Conservation (phyloP, 495 filamentous ascomycete species). For the Annulohypoxylon maeteangense region DNA sequence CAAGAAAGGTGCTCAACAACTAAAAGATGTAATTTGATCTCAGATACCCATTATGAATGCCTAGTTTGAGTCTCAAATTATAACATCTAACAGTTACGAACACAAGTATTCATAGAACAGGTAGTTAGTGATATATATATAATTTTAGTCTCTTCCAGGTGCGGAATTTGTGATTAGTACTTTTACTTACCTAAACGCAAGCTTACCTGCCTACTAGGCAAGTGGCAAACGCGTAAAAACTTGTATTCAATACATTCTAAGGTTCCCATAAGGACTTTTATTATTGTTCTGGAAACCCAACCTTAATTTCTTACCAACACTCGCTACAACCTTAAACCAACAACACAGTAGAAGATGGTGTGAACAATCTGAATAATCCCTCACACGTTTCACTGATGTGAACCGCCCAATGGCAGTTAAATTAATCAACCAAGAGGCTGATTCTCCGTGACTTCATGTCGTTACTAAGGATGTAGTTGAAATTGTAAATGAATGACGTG, state of each 20-base stretch:
- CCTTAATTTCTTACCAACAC: not conserved
- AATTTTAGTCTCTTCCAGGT: too few relatives aligned
- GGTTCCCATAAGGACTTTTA: not conserved
- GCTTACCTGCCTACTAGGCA: not conserved
- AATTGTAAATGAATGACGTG: not conserved
- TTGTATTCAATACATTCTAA: not conserved
- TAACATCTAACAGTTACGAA: too few relatives aligned
- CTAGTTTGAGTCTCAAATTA: too few relatives aligned
- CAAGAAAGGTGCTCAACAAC: too few relatives aligned
- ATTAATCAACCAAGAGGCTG: not conserved
- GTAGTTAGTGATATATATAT: too few relatives aligned
- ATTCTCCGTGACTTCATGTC: not conserved
- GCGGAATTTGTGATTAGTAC: not conserved
- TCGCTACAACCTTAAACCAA: not conserved
- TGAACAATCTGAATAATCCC: not conserved
- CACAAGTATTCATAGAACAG: too few relatives aligned
- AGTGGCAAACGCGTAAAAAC: not conserved
- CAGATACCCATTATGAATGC: too few relatives aligned
- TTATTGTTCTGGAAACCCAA: not conserved
- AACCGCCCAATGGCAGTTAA: not conserved
- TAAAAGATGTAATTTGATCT: too few relatives aligned
- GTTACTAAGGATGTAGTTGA: not conserved
- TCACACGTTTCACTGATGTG: not conserved
- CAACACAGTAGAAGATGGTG: not conserved
- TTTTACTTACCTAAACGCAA: not conserved